phyloP scores from a whole-genome alignment of 2,329 filamentous ascomycete species.

The Fusarium coffeatum region DNA sequence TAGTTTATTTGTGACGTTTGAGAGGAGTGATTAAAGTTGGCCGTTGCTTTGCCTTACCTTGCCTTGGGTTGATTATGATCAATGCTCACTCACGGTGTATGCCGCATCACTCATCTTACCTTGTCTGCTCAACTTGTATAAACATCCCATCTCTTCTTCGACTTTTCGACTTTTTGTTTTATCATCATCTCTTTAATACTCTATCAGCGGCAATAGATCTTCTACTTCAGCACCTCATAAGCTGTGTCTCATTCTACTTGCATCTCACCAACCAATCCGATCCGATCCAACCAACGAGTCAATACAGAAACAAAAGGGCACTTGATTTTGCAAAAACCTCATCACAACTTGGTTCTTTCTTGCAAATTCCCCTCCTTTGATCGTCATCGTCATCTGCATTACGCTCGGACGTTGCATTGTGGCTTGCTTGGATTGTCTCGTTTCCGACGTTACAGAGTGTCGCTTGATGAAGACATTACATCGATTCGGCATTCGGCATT shows the following conservation, averaged over 20 bases:
- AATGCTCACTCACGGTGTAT: constrained; percentile 5
- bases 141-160: background rate
- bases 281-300: background rate
- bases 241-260: background rate
- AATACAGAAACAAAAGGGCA: background rate
- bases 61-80: background rate
- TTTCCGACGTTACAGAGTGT: constrained; percentile 21
- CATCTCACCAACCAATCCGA: constrained; percentile 8
- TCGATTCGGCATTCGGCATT: constrained; percentile 11
- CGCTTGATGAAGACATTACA: constrained; percentile 23
- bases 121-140: constrained; percentile 7
- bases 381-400: constrained; percentile 1
- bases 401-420: constrained; percentile 23
- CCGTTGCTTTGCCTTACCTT: background rate
- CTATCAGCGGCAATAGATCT: background rate
- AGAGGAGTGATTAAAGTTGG: constrained; percentile 25
- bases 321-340: background rate
- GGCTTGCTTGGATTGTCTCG: constrained; percentile 18
- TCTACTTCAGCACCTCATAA: background rate
- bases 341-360: background rate
- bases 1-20: constrained; percentile 2
- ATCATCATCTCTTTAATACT: background rate
- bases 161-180: background rate
- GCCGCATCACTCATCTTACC: constrained; percentile 6
- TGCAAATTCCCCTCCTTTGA: background rate